Percentiles rank a stretch among this genome's conserved stretches.
Evolutionary conservation across 2,329 filamentous ascomycete species (phyloP).

Genomic region (Cladosporium sp.): DNA sequence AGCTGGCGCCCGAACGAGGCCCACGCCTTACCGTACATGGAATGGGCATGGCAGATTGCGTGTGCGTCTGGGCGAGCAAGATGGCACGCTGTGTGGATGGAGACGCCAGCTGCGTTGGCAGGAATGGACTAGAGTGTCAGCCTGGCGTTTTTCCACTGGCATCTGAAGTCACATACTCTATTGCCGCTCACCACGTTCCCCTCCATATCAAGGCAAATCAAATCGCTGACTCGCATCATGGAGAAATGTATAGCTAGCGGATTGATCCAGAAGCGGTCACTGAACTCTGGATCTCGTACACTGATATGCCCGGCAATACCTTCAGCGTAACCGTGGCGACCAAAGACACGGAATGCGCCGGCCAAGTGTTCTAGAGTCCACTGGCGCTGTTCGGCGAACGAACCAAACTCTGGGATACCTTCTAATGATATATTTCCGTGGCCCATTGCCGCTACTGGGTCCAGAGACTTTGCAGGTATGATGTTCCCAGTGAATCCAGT

Average conservation of each 20-base stretch:
- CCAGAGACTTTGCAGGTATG: not conserved
- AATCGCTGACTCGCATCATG: conserved; percentile 69
- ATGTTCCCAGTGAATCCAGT: no score
- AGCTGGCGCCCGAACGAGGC: conserved; percentile 41
- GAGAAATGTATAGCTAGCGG: conserved; percentile 79
- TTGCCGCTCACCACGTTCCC: conserved; percentile 21
- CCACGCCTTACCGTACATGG: conserved; percentile 44
- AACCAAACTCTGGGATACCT: conserved; percentile 56
- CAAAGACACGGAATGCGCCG: conserved; percentile 62
- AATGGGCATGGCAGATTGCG: conserved; percentile 46
- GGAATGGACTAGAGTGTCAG: not conserved
- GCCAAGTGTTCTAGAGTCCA: conserved; percentile 66
- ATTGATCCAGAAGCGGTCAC: conserved; percentile 42
- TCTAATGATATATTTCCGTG: conserved; percentile 42
- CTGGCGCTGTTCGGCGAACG: conserved; percentile 55
- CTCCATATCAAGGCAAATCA: conserved; percentile 24
- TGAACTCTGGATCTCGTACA: conserved; percentile 60
- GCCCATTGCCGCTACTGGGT: conserved; percentile 31
- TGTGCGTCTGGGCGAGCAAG: conserved; percentile 44
- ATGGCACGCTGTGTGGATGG: conserved; percentile 45
- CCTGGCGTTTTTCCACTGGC: not conserved
- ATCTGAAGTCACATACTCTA: not conserved
- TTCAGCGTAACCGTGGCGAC: conserved; percentile 62
- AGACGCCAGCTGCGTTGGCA: conserved; percentile 46
- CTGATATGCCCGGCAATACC: conserved; percentile 66